phyloP scores from a whole-genome alignment of 768 basidiomycete species.

The Boletus huronensis region DNA sequence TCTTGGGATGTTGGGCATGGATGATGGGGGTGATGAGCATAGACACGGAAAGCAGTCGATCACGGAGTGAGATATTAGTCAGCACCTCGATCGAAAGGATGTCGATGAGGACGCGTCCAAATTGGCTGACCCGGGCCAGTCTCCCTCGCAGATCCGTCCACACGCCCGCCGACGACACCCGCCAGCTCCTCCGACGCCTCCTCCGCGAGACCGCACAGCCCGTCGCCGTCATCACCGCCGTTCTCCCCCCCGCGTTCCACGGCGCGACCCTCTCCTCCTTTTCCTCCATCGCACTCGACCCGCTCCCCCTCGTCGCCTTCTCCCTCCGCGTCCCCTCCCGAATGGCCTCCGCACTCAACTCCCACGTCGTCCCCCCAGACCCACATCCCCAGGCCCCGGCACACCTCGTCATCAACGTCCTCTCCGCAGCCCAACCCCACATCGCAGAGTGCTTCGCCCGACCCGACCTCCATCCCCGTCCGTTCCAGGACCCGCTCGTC shows the following conservation, averaged over 20 bases:
- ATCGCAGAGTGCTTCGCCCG: conserved; percentile 70
- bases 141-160: conserved; percentile 2
- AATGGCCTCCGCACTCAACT: conserved; percentile 63
- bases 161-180: conserved; percentile 12
- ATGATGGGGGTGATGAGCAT: too few relatives aligned
- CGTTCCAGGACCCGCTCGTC: conserved; percentile 42
- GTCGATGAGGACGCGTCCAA: too few relatives aligned
- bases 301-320: conserved; percentile 84
- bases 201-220: conserved; percentile 80
- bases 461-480: conserved; percentile 61
- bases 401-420: conserved; percentile 77
- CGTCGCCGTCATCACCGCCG: conserved; percentile 80
- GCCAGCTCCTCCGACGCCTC: conserved; percentile 45
- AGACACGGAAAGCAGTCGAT: too few relatives aligned
- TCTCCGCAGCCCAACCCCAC: conserved; percentile 62
- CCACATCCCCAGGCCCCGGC: conserved; percentile 14
- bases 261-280: conserved; percentile 95
- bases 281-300: conserved; percentile 86
- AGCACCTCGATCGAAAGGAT: too few relatives aligned
- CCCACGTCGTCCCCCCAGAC: conserved; percentile 13
- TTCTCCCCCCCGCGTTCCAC: conserved; percentile 52
- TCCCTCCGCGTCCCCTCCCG: conserved; percentile 86
- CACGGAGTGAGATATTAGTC: too few relatives aligned
- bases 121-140: too few relatives aligned
- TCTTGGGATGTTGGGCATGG: not conserved